A percentile compares a stretch with the other conserved stretches of the same genome.
Evolutionary conservation across 352 stramenopile genomes (phyloP).

Genomic region (Globisporangium uncinulatum): DNA sequence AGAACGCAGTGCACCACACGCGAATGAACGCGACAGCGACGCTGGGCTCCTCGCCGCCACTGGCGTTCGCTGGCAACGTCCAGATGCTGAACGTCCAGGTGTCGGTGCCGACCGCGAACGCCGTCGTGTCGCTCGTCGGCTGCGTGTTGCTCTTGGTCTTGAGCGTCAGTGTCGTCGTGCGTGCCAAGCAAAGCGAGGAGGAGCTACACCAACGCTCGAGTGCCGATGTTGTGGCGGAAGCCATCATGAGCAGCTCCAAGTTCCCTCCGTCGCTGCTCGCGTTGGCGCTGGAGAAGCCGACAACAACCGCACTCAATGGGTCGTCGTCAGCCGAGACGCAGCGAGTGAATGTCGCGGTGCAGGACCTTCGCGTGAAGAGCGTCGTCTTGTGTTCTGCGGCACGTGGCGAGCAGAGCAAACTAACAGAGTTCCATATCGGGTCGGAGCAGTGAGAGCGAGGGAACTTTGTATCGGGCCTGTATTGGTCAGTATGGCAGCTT

Average conservation of each 20-base stretch:
- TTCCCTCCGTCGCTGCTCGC: conserved; percentile 8
- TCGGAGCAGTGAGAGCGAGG: not conserved
- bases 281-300: not conserved
- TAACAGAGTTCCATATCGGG: not conserved
- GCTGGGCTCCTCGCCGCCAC: not conserved
- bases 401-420: not conserved
- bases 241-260: conserved; percentile 6
- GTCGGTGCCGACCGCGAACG: conserved; percentile 6
- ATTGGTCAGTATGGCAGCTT: no score
- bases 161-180: not conserved
- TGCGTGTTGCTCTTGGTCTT: not conserved
- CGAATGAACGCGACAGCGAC: not conserved
- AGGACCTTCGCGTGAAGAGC: conserved; percentile 8
- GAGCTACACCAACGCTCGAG: conserved; percentile 1
- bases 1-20: conserved; percentile 17
- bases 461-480: not conserved
- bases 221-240: conserved; percentile 3
- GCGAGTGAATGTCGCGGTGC: not conserved
- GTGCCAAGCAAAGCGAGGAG: not conserved
- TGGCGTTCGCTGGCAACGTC: conserved; percentile 6
- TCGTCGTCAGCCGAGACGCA: not conserved
- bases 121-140: conserved; percentile 4
- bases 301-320: not conserved
- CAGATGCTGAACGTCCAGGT: conserved; percentile 10
- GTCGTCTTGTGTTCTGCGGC: not conserved